phyloP scores from a whole-genome alignment of 805 yeast species.

The Zygoascus tannicola region DNA sequence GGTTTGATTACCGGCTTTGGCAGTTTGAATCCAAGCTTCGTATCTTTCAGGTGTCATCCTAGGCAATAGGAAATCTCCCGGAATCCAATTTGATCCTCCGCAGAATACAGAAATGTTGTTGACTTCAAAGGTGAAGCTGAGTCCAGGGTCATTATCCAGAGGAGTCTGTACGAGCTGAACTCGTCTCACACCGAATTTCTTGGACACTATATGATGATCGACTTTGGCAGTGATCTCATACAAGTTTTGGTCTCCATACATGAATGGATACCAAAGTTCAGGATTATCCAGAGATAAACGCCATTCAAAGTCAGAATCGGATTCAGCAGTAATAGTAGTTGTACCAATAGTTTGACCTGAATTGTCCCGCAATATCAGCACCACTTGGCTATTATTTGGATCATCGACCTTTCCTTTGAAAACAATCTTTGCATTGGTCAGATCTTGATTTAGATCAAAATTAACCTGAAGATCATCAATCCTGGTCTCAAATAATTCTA shows the following conservation, averaged over 20 bases:
- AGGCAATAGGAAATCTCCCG: conserved; percentile 35
- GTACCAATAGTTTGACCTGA: background rate
- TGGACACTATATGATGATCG: background rate
- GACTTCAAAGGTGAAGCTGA: conserved; percentile 34
- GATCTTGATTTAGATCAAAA: background rate
- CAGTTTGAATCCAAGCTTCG: conserved; percentile 28
- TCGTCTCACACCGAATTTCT: conserved; percentile 33
- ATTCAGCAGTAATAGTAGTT: background rate
- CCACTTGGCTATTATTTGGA: background rate
- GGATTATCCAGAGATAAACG: background rate
- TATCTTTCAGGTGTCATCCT: conserved; percentile 28
- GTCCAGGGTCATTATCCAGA: conserved; percentile 26
- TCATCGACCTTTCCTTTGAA: background rate
- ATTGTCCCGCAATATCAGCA: background rate
- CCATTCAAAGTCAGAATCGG: background rate
- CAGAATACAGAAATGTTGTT: conserved; percentile 32
- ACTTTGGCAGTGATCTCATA: conserved; percentile 2
- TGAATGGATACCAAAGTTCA: conserved; percentile 8
- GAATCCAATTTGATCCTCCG: conserved; percentile 41
- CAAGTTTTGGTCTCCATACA: conserved; percentile 8
- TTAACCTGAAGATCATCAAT: conserved; percentile 4
- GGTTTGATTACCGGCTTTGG: conserved; percentile 33
- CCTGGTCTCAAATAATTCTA: conserved; percentile 19
- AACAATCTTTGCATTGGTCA: background rate
- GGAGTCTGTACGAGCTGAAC: conserved; percentile 34